phyloP scores from a whole-genome alignment of 148 eudicot species.

The Cornus suecica region DNA sequence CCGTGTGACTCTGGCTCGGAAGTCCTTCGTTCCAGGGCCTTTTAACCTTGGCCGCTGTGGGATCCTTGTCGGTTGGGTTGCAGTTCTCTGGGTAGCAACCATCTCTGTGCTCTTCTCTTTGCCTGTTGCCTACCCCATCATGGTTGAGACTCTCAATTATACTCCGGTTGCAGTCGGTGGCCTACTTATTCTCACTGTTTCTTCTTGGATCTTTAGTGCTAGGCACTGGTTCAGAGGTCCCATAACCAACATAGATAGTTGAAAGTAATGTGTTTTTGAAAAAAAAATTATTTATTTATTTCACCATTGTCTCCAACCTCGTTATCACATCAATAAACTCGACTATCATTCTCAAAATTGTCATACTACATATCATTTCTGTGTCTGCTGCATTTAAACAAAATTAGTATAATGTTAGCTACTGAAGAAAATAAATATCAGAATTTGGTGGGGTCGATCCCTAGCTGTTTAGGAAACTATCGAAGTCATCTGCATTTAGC shows the following conservation, averaged over 20 bases:
- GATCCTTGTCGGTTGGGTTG: conserved; percentile 72
- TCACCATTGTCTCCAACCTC: no score
- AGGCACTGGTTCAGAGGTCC: conserved; percentile 94
- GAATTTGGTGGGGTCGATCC: neutral
- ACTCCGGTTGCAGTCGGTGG: conserved; percentile 99
- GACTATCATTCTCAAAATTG: no score
- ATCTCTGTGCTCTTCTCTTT: conserved; percentile 80
- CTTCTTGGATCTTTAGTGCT: conserved; percentile 67
- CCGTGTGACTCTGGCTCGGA: conserved; percentile 82
- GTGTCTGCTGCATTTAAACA: no score
- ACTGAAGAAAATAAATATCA: no score
- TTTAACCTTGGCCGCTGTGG: conserved; percentile 81
- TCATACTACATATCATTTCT: no score
- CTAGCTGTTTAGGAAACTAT: conserved; percentile 2
- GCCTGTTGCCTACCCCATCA: conserved; percentile 83
- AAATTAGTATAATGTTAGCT: no score
- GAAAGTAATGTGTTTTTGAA: conserved; percentile 9
- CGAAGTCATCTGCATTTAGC: conserved; percentile 1
- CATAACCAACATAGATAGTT: conserved; percentile 51
- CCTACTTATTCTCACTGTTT: conserved; percentile 46
- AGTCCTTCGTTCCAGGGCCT: conserved; percentile 80
- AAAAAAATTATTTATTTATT: no score
- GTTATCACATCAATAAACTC: no score
- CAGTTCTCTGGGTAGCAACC: conserved; percentile 78
- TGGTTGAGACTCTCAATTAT: conserved; percentile 68